Evolutionary conservation across 805 yeast species (phyloP), one percentile per base, ranked within the genome.

Genomic region (Candida stauntonica): DNA sequence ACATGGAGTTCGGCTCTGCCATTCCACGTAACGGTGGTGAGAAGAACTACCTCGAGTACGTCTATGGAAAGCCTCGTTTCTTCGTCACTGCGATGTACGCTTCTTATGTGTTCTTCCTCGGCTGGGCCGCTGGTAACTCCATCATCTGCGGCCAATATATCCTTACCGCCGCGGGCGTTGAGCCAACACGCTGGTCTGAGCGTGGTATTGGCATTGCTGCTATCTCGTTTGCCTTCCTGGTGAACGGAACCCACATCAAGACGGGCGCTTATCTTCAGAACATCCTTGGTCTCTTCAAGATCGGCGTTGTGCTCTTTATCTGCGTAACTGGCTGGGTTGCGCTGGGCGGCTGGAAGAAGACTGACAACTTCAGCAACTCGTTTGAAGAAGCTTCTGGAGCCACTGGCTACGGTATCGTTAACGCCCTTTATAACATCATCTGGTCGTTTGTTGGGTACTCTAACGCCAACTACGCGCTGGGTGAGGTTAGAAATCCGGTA

Each of bases 371-470:
- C 60, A 52, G 56, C 29, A 57, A 82, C 51, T 73, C 85, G 2
- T 82, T 83, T 52, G 63, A 56, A 1, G 82, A 83, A 36, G 62
- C 70, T 5, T 45, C 61, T 45, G 55, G 54, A 33, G 81, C 82
- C 6, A 64, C 77, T 27, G 83, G 79, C n/a, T 78, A 71, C 50
- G 86, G 86, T 47, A 68, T 79, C 36, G 86, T 81, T 41, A 80
- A 79, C 50, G 88, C 93, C 6, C 68, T 85, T 39, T 84, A 83
- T 65, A 83, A 82, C 54, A 86, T 85, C 40, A 84, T 85, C 54
- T 85, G 91, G 91, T 81, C 91, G 2, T 85, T 77, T 51, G 76
- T 83, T 51, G 94, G 94, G 36, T 85, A 84, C 58, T 80, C 89
- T 28, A 85, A 85, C 55, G 89, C 81, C 36, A 84, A 85, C 62